Evolutionary conservation across 306 rosid genomes (phyloP).

Genomic region (Mimosa bimucronata): DNA sequence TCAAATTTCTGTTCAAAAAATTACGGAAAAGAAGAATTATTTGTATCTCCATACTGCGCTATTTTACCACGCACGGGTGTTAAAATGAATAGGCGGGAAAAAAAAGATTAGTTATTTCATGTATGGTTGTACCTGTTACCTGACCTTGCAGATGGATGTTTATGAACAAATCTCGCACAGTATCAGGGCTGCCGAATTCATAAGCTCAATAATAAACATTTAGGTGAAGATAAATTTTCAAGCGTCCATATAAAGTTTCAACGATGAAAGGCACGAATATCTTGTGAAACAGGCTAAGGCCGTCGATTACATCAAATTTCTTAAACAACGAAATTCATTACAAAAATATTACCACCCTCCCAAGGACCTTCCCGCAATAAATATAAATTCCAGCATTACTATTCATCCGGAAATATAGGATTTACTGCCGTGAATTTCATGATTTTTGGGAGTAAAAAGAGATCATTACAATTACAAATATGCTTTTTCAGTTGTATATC

Average conservation of each 20-base stretch:
- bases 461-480: too few relatives aligned
- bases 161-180: not conserved
- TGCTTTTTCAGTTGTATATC: not conserved
- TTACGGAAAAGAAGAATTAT: conserved; percentile 38
- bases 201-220: not conserved
- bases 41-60: conserved; percentile 27
- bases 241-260: not conserved
- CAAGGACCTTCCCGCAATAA: not conserved
- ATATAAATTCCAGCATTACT: not conserved
- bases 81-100: too few relatives aligned
- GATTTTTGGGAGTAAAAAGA: too few relatives aligned
- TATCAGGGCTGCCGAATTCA: not conserved
- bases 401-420: too few relatives aligned
- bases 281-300: conserved; percentile 2
- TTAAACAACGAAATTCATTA: not conserved
- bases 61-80: conserved; percentile 29
- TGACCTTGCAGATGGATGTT: not conserved
- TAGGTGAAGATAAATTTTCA: not conserved
- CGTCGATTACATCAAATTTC: conserved; percentile 7
- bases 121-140: too few relatives aligned
- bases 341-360: not conserved
- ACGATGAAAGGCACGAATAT: not conserved
- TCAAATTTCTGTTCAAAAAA: conserved; percentile 4
- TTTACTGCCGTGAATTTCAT: too few relatives aligned
- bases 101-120: not conserved